Evolutionary conservation across 2,329 filamentous ascomycete species (phyloP).

Genomic region (Fonsecaea nubica): DNA sequence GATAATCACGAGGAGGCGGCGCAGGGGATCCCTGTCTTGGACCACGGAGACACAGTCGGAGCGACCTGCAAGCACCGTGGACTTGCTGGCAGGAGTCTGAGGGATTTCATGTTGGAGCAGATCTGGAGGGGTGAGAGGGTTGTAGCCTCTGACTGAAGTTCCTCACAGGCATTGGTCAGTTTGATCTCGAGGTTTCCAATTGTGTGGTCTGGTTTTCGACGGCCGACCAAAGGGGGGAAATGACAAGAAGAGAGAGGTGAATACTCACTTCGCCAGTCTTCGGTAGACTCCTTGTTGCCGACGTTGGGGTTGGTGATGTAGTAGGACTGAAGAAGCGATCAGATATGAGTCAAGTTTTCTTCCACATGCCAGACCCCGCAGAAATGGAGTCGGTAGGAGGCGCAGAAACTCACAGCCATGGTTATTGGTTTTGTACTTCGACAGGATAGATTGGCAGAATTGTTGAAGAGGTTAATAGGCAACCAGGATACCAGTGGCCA

Average conservation of each 20-base stretch:
- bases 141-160: constrained; percentile 83
- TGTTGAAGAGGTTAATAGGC: not conserved
- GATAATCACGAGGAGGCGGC: constrained; percentile 91
- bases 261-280: constrained; percentile 82
- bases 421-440: constrained; percentile 3
- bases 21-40: constrained; percentile 66
- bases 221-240: not conserved
- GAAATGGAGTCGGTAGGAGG: not conserved
- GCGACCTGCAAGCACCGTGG: constrained; percentile 53
- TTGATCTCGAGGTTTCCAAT: not conserved
- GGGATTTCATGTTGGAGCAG: constrained; percentile 87
- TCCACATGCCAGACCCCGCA: not conserved
- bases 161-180: not conserved
- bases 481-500: not conserved
- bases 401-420: constrained; percentile 29
- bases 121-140: constrained; percentile 87
- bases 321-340: constrained; percentile 58
- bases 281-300: constrained; percentile 73
- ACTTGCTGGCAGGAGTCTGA: constrained; percentile 49
- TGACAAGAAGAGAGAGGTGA: not conserved
- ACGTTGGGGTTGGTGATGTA: constrained; percentile 80
- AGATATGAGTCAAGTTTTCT: constrained; percentile 25
- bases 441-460: not conserved
- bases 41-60: constrained; percentile 74
- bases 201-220: not conserved